Evolutionary conservation across 495 filamentous ascomycete species (phyloP), one percentile per base, ranked within the genome.

Genomic region (Neurospora tetrasperma): DNA sequence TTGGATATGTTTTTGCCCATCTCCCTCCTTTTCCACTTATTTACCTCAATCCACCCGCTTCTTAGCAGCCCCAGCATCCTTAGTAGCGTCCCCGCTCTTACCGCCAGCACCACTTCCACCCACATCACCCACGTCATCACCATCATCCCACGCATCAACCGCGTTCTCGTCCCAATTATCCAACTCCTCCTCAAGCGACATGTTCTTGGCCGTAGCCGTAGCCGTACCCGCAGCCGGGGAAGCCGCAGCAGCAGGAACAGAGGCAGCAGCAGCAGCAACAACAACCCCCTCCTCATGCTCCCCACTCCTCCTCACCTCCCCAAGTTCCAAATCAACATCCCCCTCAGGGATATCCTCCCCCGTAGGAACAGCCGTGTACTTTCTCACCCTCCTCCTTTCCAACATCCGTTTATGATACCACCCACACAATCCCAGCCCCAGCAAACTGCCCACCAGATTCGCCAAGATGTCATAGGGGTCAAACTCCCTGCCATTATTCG

Each of bases 351-450:
- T 38, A 0, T 5, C 43, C 70, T 87, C 79, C 23, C 85, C 85
- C 20, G 54, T 66, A 3, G 85, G 82, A 7, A 93, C 89, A 18
- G 89, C 81, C 23, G 86, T 84, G 75, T 96, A 94, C 74, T 90
- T 92, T 59, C 89, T 89, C 78, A 89, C 83, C 69, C 96, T 88
- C 77, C 93, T 93, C 70, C 96, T 86, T 78, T 98, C 94, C 69
- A 99, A 84, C 96, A 98, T 98, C 48, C 96, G 89, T 73, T 91
- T 91, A 82, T 99, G 96, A 75, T 98, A 99, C 91, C 92, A 94
- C 71, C 88, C 89, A 77, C 92, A 94, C 40, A 97, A 77, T 8
- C 86, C 90, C 62, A 98, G 79, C 0, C 88, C 94, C 2, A 84
- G 83, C 18, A 91, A 80, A 72, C 90, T 94, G 46, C 96, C 96